Base-by-base conservation (phyloP, 2,329 filamentous ascomycete species). In the Whalleya microplaca region DNA sequence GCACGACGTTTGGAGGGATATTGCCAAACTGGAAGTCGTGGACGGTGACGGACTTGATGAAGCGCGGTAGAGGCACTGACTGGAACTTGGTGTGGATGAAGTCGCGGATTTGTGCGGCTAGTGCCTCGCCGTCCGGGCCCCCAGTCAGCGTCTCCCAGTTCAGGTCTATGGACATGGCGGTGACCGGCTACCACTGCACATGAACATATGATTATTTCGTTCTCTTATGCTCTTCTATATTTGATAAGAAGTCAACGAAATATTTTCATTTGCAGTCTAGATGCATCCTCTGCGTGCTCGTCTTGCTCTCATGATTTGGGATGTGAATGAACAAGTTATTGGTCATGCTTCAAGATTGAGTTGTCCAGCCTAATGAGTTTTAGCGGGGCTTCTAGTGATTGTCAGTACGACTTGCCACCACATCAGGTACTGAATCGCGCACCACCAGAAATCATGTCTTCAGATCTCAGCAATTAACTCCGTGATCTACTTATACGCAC, bases 11-110 rank as follows among this genome's bases (percentile, higher is more conserved):
- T 1, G 95, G 95, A 41, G 90, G 82, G 48, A 94, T 86, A 23
- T 81, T 85, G 46, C 95, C 95, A 72, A 99, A 97, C 62, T 94
- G 88, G 75, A 99, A 99, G 59, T 91, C 88, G 72, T 97, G 93
- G 41, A 97, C 93, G 52, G 92, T 89, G 66, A 99, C 95, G 21
- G 92, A 95, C 70, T 95, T 93, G 76, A 99, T 97, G 82, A 99
- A 97, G 69, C 92, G 90, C 56, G 95, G 95, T 45, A 99, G 83
- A 21, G 89, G 84, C 62, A 98, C 88, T 59, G 92, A 87, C 76
- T 99, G 95, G 76, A 99, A 99, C 70, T 93, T 95, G 71, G 92
- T 89, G 76, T 99, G 92, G 67, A 99, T 90, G 76, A 99, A 99
- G 68, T 88, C 87, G 64, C 94, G 90, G 75, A 99, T 96, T 61